Conservation (phyloP, 148 eudicot genomes). For the Rhododendron henanense region DNA sequence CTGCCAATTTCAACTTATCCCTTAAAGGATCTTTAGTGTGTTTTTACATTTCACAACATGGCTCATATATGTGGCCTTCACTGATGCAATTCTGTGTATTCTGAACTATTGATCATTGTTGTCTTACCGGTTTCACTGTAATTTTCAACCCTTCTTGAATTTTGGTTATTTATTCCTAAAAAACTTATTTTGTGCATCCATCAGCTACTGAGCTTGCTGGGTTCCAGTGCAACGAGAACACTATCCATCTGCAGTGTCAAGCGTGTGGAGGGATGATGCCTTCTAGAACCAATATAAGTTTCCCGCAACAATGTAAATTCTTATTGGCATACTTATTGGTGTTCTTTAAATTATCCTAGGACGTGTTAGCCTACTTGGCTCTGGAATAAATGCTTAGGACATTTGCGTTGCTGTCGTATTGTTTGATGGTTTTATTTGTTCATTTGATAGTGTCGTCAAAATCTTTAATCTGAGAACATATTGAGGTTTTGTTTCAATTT, state of each 20-base stretch:
- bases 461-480: not conserved
- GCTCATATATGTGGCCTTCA: not conserved
- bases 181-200: not conserved
- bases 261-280: slow-evolving; percentile 98
- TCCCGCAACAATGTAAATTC: slow-evolving; percentile 72
- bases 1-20: not conserved
- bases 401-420: not conserved
- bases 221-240: slow-evolving; percentile 59
- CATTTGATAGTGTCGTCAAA: not conserved
- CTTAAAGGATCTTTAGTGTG: not conserved
- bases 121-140: not conserved
- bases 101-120: not conserved
- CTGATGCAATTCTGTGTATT: not conserved
- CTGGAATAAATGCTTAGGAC: not conserved
- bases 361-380: not conserved
- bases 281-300: slow-evolving; percentile 46
- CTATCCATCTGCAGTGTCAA: slow-evolving; percentile 82
- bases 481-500: not conserved
- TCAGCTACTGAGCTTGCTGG: slow-evolving; percentile 59
- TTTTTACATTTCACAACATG: not conserved
- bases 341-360: not conserved
- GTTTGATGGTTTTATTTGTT: not conserved
- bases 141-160: too few species aligned
- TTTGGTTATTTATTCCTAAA: not conserved
- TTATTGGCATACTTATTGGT: not conserved